Evolutionary conservation across 192 early-diverging fungal genomes (phyloP).

Genomic region (Obelidium mucronatum): DNA sequence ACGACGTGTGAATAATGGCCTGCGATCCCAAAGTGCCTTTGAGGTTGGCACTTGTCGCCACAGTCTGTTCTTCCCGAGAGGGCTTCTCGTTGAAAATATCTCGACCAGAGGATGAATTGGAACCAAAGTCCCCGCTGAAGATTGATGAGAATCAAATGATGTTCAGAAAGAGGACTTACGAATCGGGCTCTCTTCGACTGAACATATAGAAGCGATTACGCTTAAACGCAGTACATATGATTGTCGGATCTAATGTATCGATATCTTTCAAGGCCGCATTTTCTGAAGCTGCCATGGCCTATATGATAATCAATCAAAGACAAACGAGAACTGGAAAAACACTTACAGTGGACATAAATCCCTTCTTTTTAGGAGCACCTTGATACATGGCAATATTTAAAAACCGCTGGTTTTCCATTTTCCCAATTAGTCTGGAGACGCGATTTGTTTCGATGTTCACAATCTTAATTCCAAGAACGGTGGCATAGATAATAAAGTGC

Average conservation of each 20-base stretch:
- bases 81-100: conserved; percentile 99
- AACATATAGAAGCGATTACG: conserved; percentile 96
- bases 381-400: conserved; percentile 89
- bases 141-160: neutral
- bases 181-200: conserved; percentile 84
- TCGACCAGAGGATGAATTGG: conserved; percentile 58
- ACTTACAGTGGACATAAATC: too few relatives aligned
- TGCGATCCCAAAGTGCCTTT: conserved; percentile 70
- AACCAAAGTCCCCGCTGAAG: neutral
- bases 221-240: conserved; percentile 91
- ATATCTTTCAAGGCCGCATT: conserved; percentile 76
- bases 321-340: neutral
- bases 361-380: conserved; percentile 85
- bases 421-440: conserved; percentile 85
- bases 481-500: conserved; percentile 88
- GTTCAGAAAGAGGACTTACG: conserved; percentile 50
- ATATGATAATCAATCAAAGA: neutral
- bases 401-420: conserved; percentile 89
- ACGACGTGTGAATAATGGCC: conserved; percentile 87
- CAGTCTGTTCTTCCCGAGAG: conserved; percentile 92
- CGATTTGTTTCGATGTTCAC: conserved; percentile 88
- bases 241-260: conserved; percentile 78
- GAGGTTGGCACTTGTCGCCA: conserved; percentile 65
- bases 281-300: conserved; percentile 87
- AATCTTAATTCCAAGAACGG: conserved; percentile 95